phyloP scores from a whole-genome alignment of 2,329 filamentous ascomycete genomes.

The Arthrinium puccinioides region DNA sequence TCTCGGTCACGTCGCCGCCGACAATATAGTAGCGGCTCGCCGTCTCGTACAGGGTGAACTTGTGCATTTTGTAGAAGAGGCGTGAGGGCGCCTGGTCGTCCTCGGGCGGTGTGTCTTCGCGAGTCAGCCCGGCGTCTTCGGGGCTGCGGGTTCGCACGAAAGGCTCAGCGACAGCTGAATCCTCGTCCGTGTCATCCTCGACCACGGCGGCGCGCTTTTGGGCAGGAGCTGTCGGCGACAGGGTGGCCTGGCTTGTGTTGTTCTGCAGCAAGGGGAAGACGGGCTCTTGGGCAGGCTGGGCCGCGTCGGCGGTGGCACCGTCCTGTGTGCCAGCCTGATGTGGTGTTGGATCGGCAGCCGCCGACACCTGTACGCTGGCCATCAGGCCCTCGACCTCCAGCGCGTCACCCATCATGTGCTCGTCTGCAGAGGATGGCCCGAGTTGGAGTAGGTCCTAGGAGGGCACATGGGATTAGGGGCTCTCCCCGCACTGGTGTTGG shows the following conservation, averaged over 20 bases:
- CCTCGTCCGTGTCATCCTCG: constrained; percentile 51
- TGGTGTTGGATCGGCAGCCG: too few relatives aligned
- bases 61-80: constrained; percentile 69
- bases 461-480: too few relatives aligned
- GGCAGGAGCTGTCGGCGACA: constrained; percentile 20
- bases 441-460: too few relatives aligned
- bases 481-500: too few relatives aligned
- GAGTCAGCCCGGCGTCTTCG: constrained; percentile 22
- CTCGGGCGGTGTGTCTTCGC: constrained; percentile 9
- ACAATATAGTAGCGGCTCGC: constrained; percentile 90
- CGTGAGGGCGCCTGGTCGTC: constrained; percentile 21
- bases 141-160: constrained; percentile 51
- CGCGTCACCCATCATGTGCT: constrained; percentile 2
- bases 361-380: too few relatives aligned
- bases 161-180: constrained; percentile 48
- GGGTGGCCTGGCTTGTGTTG: constrained; percentile 29
- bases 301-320: not conserved
- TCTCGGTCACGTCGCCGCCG: constrained; percentile 84
- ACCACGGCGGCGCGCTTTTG: constrained; percentile 14
- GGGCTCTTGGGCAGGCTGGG: constrained; percentile 12
- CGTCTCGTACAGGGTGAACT: constrained; percentile 96
- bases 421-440: too few relatives aligned
- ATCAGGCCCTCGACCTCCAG: constrained; percentile 1
- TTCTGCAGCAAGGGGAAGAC: constrained; percentile 34
- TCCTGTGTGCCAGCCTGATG: too few relatives aligned